Percentiles rank a stretch among this genome's conserved stretches.
Evolutionary conservation across 2,329 filamentous ascomycete genomes (phyloP).

Genomic region (Botrytis medusae): DNA sequence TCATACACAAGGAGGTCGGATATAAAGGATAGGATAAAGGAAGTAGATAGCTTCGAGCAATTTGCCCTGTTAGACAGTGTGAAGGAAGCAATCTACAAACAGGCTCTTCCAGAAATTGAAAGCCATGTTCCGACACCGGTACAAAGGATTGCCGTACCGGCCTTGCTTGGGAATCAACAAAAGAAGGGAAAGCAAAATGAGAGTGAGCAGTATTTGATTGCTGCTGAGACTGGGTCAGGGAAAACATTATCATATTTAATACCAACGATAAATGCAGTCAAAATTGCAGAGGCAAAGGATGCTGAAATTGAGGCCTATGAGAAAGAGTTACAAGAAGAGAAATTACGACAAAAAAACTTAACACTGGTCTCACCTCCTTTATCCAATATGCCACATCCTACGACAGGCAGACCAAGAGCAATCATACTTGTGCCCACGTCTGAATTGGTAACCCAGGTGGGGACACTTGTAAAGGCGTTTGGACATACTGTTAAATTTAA

Average conservation of each 20-base stretch:
- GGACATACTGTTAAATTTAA: slow-evolving; percentile 87
- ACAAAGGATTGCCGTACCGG: slow-evolving; percentile 84
- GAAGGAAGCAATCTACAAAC: slow-evolving; percentile 67
- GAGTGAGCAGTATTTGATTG: slow-evolving; percentile 68
- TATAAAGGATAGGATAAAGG: slow-evolving; percentile 57
- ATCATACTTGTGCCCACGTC: slow-evolving; percentile 89
- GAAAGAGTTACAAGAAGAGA: slow-evolving; percentile 57
- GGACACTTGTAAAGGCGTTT: slow-evolving; percentile 74
- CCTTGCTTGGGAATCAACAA: slow-evolving; percentile 60
- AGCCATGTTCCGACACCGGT: slow-evolving; percentile 83
- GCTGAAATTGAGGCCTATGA: slow-evolving; percentile 57
- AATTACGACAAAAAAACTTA: slow-evolving; percentile 56
- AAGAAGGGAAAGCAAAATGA: slow-evolving; percentile 39
- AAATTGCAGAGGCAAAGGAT: slow-evolving; percentile 68
- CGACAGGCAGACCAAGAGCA: slow-evolving; percentile 75
- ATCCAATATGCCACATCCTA: slow-evolving; percentile 66
- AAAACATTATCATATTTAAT: slow-evolving; percentile 94
- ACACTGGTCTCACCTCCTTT: slow-evolving; percentile 58
- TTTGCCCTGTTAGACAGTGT: slow-evolving; percentile 73
- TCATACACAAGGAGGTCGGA: slow-evolving; percentile 65
- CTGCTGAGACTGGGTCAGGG: slow-evolving; percentile 94
- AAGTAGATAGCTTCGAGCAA: slow-evolving; percentile 76
- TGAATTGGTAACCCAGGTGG: slow-evolving; percentile 88
- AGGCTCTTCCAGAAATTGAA: slow-evolving; percentile 72
- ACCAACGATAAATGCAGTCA: slow-evolving; percentile 81